Percentiles rank a stretch among this genome's conserved stretches.
These are phyloP conservation scores for Suillus luteus DNA, from an alignment of 768 basidiomycete genomes.

Conservation along the genomic window DNA sequence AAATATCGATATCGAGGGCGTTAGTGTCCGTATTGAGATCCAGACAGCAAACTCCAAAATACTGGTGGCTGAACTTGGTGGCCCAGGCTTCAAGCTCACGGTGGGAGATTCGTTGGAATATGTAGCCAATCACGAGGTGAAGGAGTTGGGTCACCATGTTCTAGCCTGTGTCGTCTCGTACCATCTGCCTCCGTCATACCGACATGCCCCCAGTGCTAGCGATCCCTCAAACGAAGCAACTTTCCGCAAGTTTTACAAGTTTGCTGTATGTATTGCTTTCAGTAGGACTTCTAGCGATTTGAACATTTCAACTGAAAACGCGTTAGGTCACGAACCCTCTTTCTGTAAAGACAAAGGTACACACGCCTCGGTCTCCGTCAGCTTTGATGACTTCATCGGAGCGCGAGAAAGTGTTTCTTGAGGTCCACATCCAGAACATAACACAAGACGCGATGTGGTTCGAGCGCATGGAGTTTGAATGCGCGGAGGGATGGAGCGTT, in stretches of 20 bases:
- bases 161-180: slow-evolving; percentile 85
- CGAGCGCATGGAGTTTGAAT: slow-evolving; percentile 79
- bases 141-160: slow-evolving; percentile 91
- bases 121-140: slow-evolving; percentile 84
- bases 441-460: slow-evolving; percentile 77
- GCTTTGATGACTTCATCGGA: slow-evolving; percentile 63
- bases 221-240: slow-evolving; percentile 55
- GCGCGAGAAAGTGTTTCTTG: slow-evolving; percentile 85
- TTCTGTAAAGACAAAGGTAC: slow-evolving; percentile 94
- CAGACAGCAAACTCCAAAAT: slow-evolving; percentile 76
- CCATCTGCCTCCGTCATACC: slow-evolving; percentile 62
- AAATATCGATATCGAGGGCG: slow-evolving; percentile 58
- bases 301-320: not conserved
- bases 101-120: slow-evolving; percentile 65
- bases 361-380: slow-evolving; percentile 71
- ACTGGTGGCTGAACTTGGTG: slow-evolving; percentile 64
- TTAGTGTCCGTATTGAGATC: slow-evolving; percentile 77
- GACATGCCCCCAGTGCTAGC: slow-evolving; percentile 48
- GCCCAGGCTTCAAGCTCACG: slow-evolving; percentile 46
- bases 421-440: slow-evolving; percentile 90
- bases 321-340: slow-evolving; percentile 88
- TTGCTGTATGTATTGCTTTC: slow-evolving; percentile 58
- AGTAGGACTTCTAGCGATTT: not conserved
- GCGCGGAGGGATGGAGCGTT: slow-evolving; percentile 64
- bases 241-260: slow-evolving; percentile 78